Base-by-base conservation (phyloP, 2,329 filamentous ascomycete genomes). In the Penicillium corylophilum region DNA sequence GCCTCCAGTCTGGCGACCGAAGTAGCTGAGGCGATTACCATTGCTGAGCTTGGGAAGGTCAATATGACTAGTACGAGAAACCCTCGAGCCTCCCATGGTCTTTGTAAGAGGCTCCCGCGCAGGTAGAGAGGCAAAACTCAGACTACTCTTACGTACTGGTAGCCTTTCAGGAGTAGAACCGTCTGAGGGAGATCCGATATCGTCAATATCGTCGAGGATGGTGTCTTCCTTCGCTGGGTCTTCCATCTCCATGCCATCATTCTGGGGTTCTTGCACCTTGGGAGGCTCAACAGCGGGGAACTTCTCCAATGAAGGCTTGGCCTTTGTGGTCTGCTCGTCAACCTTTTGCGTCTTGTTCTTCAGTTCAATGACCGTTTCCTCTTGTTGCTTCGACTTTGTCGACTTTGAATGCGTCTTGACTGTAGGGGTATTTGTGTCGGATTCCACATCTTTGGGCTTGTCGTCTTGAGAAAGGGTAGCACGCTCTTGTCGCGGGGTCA, bases 61-160 rank as follows among this genome's bases (percentile, higher is more conserved):
- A 31, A 92, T 69, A 59, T 96, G 87, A 64, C 90, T 95, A 6
- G 84, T 89, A 54, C 89, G 81, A 20, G 90, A 92, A 46, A 83
- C 75, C 44, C 89, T 81, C 18, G 82, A 80, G 40, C 81, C 70
- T 15, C 86, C 91, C 64, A 91, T 83, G 68, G 88, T 95, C 74
- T 95, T 95, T 15, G 83, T 84, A 46, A 97, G 77, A 31, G 93
- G 93, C 65, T 97, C 93, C 55, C 94, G 83, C 2, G 93, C 92
- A 26, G 94, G 94, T 12, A 99, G 79, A 16, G 94, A 90, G 33
- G 94, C 90, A 74, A 99, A 97, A 53, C 89, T 95, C 54, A 99
- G 80, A 69, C 93, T 97, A 73, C 92, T 96, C 78, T 97, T 97
- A 54, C 93, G 86, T 60, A 95, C 82, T 26, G 89, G 78, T 2